Conservation (phyloP, 495 filamentous ascomycete genomes). For the Neurospora sp. region DNA sequence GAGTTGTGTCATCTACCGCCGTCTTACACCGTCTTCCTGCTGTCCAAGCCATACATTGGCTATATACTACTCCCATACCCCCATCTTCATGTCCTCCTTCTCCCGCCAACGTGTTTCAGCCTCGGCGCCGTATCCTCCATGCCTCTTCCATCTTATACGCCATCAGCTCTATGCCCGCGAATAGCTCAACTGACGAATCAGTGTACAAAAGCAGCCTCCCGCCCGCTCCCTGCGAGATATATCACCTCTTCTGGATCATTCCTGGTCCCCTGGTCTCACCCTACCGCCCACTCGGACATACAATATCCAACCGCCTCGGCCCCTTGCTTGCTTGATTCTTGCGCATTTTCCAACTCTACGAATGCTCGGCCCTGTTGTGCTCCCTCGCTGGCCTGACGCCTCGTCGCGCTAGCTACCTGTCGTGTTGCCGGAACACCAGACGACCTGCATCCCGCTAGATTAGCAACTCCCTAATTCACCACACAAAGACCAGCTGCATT, state of each 20-base stretch:
- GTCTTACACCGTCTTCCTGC: not conserved
- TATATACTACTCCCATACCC: not conserved
- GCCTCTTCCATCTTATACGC: not conserved
- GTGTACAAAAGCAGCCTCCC: not conserved
- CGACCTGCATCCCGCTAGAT: not conserved
- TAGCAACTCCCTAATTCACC: not conserved
- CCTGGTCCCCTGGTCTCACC: not conserved
- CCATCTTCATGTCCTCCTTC: not conserved
- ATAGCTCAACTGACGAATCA: not conserved
- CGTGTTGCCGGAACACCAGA: not conserved
- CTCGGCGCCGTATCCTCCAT: not conserved
- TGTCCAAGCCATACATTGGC: not conserved
- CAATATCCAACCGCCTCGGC: not conserved
- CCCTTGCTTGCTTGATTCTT: not conserved
- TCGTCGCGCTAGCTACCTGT: not conserved
- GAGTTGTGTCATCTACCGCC: not conserved
- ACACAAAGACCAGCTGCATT: not conserved
- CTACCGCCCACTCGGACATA: not conserved
- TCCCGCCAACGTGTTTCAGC: not conserved
- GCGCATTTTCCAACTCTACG: not conserved
- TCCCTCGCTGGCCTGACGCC: not conserved
- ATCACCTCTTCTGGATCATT: not conserved
- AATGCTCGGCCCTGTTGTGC: not conserved
- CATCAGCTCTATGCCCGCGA: not conserved
- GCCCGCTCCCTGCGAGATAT: not conserved